phyloP scores from a whole-genome alignment of 768 basidiomycete species.

The Dictyophora rubrovolvata region DNA sequence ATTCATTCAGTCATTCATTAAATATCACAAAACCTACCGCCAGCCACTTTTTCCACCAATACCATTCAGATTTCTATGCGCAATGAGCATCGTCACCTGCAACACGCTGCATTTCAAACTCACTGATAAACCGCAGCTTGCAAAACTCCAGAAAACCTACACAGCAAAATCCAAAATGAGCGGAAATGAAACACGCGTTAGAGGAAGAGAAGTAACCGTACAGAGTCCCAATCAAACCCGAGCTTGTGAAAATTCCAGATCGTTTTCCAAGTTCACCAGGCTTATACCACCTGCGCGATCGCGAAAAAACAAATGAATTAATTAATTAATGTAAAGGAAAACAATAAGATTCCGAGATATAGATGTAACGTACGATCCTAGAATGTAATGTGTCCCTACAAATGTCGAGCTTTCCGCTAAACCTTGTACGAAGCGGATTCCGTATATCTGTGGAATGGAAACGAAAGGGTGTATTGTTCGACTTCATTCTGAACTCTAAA shows the following conservation, averaged over 20 bases:
- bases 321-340: conserved; percentile 8
- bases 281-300: conserved; percentile 52
- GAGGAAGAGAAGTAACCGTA: conserved; percentile 20
- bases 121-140: conserved; percentile 56
- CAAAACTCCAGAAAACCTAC: conserved; percentile 54
- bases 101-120: conserved; percentile 8
- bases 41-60: conserved; percentile 46
- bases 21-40: conserved; percentile 31
- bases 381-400: conserved; percentile 62
- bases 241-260: conserved; percentile 61
- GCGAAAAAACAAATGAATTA: conserved; percentile 9
- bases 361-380: conserved; percentile 47
- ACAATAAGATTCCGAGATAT: conserved; percentile 1
- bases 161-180: background rate
- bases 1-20: background rate
- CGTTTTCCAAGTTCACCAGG: conserved; percentile 60
- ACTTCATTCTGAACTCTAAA: background rate
- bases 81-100: background rate
- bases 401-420: conserved; percentile 68
- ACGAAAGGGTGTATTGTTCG: background rate
- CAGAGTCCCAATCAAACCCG: conserved; percentile 52
- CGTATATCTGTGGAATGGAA: conserved; percentile 39
- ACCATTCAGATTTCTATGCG: conserved; percentile 42
- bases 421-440: conserved; percentile 64
- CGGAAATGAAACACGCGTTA: background rate